Conservation (phyloP, 495 filamentous ascomycete species). For the Monascus purpureus region DNA sequence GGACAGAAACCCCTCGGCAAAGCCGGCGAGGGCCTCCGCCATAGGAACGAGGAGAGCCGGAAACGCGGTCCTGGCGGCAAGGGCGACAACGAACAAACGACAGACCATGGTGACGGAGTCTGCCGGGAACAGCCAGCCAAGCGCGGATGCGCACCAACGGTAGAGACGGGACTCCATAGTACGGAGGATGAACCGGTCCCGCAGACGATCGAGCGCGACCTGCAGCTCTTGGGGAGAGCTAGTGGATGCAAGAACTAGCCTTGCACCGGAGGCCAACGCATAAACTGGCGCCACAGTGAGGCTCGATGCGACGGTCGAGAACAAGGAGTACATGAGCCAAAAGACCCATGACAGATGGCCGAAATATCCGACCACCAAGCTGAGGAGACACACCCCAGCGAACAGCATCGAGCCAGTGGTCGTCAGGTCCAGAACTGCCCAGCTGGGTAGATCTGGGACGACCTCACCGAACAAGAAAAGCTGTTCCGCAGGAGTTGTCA, state of each 20-base stretch:
- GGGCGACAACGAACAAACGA: not conserved
- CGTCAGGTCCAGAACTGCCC: conserved; percentile 5
- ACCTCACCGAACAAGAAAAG: conserved; percentile 6
- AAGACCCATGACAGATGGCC: not conserved
- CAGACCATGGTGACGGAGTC: not conserved
- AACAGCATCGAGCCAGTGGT: not conserved
- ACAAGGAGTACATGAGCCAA: not conserved
- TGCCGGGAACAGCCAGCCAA: conserved; percentile 4
- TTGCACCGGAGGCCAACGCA: not conserved
- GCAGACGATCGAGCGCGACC: not conserved
- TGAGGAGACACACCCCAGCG: not conserved
- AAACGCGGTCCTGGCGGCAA: not conserved
- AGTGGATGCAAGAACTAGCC: not conserved
- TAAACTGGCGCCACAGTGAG: too few species aligned
- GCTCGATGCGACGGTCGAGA: not conserved
- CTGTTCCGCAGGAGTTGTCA: conserved; percentile 6
- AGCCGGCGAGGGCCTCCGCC: not conserved
- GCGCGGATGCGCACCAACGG: not conserved
- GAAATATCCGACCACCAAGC: not conserved
- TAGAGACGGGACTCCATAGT: not conserved
- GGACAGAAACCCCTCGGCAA: not conserved
- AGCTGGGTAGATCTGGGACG: conserved; percentile 1
- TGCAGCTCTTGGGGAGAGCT: not conserved
- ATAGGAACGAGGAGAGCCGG: not conserved
- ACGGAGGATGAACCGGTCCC: not conserved